phyloP scores from a whole-genome alignment of 2,329 filamentous ascomycete species.

The Dryadomyces quercus-mongolicae region DNA sequence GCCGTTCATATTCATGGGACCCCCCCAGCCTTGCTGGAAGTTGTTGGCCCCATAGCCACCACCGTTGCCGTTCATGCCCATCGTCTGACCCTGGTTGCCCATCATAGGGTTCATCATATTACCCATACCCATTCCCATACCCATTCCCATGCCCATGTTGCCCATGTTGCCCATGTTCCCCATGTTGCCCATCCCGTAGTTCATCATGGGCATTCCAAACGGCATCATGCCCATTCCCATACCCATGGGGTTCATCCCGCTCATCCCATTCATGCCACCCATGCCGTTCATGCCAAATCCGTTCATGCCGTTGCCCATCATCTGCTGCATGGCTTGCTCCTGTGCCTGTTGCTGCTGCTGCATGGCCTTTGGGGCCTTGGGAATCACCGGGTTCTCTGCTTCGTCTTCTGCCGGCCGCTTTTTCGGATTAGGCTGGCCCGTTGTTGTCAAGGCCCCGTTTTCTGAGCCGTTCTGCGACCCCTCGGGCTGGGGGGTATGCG shows the following conservation, averaged over 20 bases:
- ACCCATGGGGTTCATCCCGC: conserved; percentile 19
- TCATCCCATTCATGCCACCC: conserved; percentile 14
- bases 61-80: conserved; percentile 1
- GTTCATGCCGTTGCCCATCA: conserved; percentile 29
- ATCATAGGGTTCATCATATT: conserved; percentile 5
- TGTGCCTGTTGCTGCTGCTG: conserved; percentile 34
- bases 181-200: conserved; percentile 18
- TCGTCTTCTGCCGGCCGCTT: conserved; percentile 75
- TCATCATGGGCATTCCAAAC: conserved; percentile 14
- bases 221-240: conserved; percentile 19
- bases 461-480: conserved; percentile 17
- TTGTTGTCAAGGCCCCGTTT: conserved; percentile 17
- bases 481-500: conserved; percentile 16
- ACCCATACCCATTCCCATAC: conserved; percentile 22
- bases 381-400: conserved; percentile 50
- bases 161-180: conserved; percentile 25
- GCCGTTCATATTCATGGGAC: conserved; percentile 18
- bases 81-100: conserved; percentile 17
- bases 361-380: conserved; percentile 55
- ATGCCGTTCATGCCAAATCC: conserved; percentile 19
- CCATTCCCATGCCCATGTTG: conserved; percentile 15
- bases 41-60: conserved; percentile 1
- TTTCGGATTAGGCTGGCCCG: conserved; percentile 32
- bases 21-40: conserved; percentile 9
- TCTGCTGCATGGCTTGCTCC: conserved; percentile 26